Evolutionary conservation across 1,284 basidiomycete genomes (phyloP).

Genomic region (Cutaneotrichosporon dermatis): DNA sequence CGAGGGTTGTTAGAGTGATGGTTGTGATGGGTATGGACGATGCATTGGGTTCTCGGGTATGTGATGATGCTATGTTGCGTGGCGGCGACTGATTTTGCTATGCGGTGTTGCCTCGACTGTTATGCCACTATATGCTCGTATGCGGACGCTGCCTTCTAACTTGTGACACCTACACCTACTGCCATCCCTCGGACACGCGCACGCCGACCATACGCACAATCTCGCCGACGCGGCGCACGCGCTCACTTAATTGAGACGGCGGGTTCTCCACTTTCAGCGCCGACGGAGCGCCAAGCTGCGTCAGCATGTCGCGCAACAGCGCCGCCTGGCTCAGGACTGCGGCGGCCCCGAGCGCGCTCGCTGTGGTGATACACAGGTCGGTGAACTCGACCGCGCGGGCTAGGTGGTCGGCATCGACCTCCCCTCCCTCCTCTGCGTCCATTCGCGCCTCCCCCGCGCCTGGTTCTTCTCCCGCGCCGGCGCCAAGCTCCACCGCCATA

Average conservation of each 20-base stretch:
- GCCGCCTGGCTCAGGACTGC: not conserved
- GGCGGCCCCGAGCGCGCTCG: not conserved
- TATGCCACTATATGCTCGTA: too few species aligned
- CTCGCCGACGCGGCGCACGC: constrained; percentile 25
- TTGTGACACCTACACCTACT: too few species aligned
- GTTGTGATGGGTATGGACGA: not conserved
- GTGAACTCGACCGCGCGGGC: constrained; percentile 1
- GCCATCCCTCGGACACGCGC: constrained; percentile 33
- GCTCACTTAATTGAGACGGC: constrained; percentile 10
- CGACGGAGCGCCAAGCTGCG: not conserved
- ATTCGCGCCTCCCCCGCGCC: not conserved
- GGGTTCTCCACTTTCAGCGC: not conserved
- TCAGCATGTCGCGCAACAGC: constrained; percentile 3
- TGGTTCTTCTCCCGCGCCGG: not conserved
- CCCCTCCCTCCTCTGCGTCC: too few species aligned
- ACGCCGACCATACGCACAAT: constrained; percentile 36
- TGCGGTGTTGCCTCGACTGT: too few species aligned
- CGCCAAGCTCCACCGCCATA: constrained; percentile 5
- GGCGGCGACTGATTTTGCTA: too few species aligned
- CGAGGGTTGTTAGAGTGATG: too few species aligned
- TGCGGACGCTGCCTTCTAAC: too few species aligned
- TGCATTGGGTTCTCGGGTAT: constrained; percentile 1
- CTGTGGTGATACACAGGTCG: constrained; percentile 3
- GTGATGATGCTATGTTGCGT: not conserved
- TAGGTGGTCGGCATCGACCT: too few species aligned